phyloP scores from a whole-genome alignment of 2,329 filamentous ascomycete genomes.

The Aureobasidium zeae region DNA sequence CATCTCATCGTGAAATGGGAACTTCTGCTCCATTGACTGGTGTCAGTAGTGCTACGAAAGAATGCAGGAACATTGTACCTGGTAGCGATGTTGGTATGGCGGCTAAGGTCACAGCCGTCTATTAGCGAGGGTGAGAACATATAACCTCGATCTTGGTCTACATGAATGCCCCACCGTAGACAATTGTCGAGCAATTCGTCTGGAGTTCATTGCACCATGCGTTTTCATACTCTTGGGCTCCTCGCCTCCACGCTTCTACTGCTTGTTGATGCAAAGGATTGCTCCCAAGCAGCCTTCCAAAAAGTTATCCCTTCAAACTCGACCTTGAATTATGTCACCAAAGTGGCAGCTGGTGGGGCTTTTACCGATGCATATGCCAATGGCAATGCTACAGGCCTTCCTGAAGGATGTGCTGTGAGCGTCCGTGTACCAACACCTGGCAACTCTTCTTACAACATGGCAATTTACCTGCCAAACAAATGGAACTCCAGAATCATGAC shows the following conservation, averaged over 20 bases:
- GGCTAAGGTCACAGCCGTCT: too few species aligned
- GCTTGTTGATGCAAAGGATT: constrained; percentile 20
- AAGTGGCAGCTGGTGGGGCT: constrained; percentile 28
- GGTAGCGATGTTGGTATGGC: too few species aligned
- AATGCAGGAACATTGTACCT: too few species aligned
- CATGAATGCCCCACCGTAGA: too few species aligned
- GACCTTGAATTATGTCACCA: constrained; percentile 30
- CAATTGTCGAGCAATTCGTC: too few species aligned
- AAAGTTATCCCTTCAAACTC: constrained; percentile 28
- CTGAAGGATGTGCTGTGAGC: constrained; percentile 26
- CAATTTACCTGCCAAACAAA: constrained; percentile 26
- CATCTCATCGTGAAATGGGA: too few species aligned
- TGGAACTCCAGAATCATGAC: constrained; percentile 27
- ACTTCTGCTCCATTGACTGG: too few species aligned
- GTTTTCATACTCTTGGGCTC: constrained; percentile 1
- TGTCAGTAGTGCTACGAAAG: too few species aligned
- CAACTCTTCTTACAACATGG: constrained; percentile 25
- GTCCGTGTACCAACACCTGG: constrained; percentile 26
- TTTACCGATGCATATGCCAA: constrained; percentile 32
- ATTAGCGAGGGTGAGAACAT: neutral
- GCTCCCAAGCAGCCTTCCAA: constrained; percentile 29
- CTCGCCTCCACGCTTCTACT: constrained; percentile 2
- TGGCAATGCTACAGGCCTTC: constrained; percentile 34
- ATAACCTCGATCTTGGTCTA: too few species aligned
- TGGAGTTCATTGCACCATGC: too few species aligned